Evolutionary conservation across 2,329 filamentous ascomycete species (phyloP), one percentile per base, ranked within the genome.

Genomic region (Hypoxylon sp.): DNA sequence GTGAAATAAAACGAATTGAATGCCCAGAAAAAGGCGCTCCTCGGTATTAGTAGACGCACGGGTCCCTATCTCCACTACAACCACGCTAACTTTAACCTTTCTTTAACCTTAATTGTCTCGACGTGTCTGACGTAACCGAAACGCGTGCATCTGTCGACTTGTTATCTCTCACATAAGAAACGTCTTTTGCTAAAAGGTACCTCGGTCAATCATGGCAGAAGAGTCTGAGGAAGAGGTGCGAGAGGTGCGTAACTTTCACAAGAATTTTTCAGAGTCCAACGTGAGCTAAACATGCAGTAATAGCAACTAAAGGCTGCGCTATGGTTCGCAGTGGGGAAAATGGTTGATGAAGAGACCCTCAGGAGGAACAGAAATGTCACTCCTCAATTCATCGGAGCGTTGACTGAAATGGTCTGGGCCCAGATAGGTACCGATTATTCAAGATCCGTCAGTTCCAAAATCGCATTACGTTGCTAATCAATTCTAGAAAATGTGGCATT

Each of bases 231-330:
- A 79, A 64, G 77, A 79, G 53, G 73, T 75, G 21, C 74, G 74
- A 51, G 76, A 77, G 68, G 75, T 79, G 21, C 63, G 58, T 38
- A n/a, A n/a, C 13, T 9, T 32, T 50, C 43, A 45, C 17, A 50
- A 59, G 28, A 43, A 57, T 50, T 2, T 32, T 34, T 34, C 19
- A 52, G 4, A 21, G n/a, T 17, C n/a, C 9, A 50, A 36, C 32
- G 25, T 50, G 14, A 17, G 49, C 65, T 67, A 55, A 55, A 72
- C 38, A 45, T 17, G 2, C 10, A 21, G 55, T 41, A 30, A 52
- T 71, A 97, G 91, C 90, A 91, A 69, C 87, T 96, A 74, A 97
- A 97, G 83, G 89, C 92, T 36, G 91, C 92, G 13, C 87, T 97
- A 23, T 97, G 93, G 93, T 91, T 91, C 75, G 88, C 90, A 23